Evolutionary conservation across 2,329 filamentous ascomycete genomes (phyloP).

Genomic region (Aphanocladium album): DNA sequence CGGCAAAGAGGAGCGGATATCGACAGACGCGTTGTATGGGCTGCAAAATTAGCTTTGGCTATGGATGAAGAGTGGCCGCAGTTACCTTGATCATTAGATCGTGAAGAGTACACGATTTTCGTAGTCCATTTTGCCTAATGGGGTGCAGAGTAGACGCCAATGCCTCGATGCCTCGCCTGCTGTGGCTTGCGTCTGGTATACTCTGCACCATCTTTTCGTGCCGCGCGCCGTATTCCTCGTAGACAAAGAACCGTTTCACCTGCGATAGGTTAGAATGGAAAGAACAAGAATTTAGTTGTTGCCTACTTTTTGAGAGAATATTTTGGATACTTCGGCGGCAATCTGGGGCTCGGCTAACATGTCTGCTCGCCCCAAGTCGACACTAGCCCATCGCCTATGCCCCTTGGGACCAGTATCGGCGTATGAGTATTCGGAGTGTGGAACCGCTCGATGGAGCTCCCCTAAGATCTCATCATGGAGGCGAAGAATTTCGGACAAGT

Average conservation of each 20-base stretch:
- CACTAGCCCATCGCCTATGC: conserved; percentile 44
- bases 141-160: conserved; percentile 71
- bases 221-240: conserved; percentile 87
- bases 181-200: conserved; percentile 61
- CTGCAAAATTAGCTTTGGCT: conserved; percentile 36
- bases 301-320: conserved; percentile 56
- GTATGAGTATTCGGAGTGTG: conserved; percentile 60
- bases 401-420: conserved; percentile 27
- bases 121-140: conserved; percentile 56
- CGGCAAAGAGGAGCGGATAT: conserved; percentile 81
- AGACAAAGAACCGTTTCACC: conserved; percentile 78
- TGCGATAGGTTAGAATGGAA: conserved; percentile 30
- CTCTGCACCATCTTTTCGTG: conserved; percentile 83
- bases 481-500: conserved; percentile 72
- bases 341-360: conserved; percentile 54
- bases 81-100: conserved; percentile 86
- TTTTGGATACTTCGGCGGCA: conserved; percentile 55
- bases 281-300: neutral
- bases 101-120: conserved; percentile 73
- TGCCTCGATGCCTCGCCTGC: conserved; percentile 78
- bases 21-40: conserved; percentile 89
- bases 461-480: conserved; percentile 78
- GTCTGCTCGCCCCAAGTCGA: conserved; percentile 44
- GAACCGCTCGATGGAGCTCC: conserved; percentile 66
- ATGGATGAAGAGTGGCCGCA: conserved; percentile 2